Evolutionary conservation across 2,329 filamentous ascomycete genomes (phyloP), one percentile per base, ranked within the genome.

Genomic region (Penicillium sp.): DNA sequence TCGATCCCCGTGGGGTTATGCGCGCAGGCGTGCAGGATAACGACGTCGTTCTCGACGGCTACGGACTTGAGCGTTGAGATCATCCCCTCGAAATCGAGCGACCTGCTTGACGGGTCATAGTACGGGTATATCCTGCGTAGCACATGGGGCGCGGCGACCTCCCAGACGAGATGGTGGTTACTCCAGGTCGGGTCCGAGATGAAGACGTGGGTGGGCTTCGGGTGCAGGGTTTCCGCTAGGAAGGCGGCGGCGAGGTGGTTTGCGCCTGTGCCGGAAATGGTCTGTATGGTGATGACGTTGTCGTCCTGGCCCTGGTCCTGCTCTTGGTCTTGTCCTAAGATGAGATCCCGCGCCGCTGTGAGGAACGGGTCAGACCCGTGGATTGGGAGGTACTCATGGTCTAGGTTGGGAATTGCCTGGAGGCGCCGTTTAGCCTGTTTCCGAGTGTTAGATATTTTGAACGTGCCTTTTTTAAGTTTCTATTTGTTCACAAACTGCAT

Each of bases 1-100:
- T 99, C 94, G 65, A 97, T 91, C 62, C 94, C 94, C 1, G 94
- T 99, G 30, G 94, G 94, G 82, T 99, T 99, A 84, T 98, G 94
- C 21, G 95, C 95, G 76, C 95, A 99, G 62, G 93, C 92, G 79
- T 97, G 95, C 46, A 97, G 86, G 44, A 98, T 85, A 73, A 98
- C 88, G 74, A 97, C 88, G 76, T 92, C 93, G 69, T 88, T 88
- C 57, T 92, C 87, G 8, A 90, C 87, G 4, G 92, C 92, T 59
- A 91, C 88, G 67, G 93, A 91, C 79, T 97, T 92, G 50, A 99
- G 88, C 19, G 90, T 92, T 74, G 90, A 90, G 69, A 94, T 96
- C 78, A 91, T 80, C 78, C 75, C 77, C 17, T 74, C 69, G 53
- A 79, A 80, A 61, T 81, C 77, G 53, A 81, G 72, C 8, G 74